Evolutionary conservation across 305 asterid species (phyloP).

Genomic region (Nicotiana rustica): DNA sequence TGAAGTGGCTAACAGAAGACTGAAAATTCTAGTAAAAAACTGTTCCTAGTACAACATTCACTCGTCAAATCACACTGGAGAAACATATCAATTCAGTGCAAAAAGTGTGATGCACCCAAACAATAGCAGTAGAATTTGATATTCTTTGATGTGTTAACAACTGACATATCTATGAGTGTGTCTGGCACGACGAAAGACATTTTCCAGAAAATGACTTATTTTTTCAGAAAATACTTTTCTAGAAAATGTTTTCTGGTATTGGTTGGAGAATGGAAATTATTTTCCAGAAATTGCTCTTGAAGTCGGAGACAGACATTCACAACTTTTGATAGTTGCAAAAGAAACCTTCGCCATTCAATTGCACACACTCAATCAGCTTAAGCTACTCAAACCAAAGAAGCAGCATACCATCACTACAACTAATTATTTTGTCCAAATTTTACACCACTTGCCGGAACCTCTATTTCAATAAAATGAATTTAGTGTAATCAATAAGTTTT

Average conservation of each 20-base stretch:
- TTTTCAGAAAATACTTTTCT: too few relatives aligned
- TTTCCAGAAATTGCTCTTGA: not conserved
- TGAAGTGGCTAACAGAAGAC: not conserved
- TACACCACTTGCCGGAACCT: not conserved
- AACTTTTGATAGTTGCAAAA: not conserved
- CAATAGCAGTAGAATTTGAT: not conserved
- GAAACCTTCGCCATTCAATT: not conserved
- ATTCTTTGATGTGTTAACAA: constrained; percentile 1
- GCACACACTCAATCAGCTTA: constrained; percentile 14
- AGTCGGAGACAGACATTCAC: not conserved
- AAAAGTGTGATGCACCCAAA: not conserved
- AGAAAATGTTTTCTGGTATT: too few relatives aligned
- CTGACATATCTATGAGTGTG: not conserved
- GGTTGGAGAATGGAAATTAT: too few relatives aligned
- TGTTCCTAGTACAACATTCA: not conserved
- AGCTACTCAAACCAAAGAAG: constrained; percentile 8
- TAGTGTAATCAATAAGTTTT: not conserved
- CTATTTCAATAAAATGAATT: constrained; percentile 4
- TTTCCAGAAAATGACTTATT: too few relatives aligned
- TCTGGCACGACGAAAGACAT: too few relatives aligned
- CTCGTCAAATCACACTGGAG: not conserved
- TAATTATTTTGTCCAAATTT: not conserved
- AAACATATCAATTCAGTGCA: not conserved
- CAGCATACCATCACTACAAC: not conserved
- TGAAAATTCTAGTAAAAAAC: not conserved